These are phyloP conservation scores for Leccinum cinnamomeum DNA, from an alignment of 1,284 basidiomycete genomes.

Conservation along the genomic window DNA sequence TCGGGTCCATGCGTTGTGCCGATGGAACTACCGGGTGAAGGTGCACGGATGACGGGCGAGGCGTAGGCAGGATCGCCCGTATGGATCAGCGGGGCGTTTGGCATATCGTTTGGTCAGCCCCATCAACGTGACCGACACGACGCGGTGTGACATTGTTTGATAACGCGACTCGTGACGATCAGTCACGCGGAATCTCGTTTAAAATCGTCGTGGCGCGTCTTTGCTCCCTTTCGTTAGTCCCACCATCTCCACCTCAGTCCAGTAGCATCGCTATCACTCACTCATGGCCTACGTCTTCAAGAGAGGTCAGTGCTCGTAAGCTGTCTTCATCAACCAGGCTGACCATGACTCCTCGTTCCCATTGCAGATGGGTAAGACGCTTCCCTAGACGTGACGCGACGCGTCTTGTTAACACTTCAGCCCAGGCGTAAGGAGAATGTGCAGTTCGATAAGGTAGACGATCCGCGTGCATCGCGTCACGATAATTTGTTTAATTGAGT, in stretches of 20 bases:
- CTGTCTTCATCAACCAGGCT: slow-evolving; percentile 7
- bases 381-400: slow-evolving; percentile 35
- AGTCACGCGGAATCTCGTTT: slow-evolving; percentile 30
- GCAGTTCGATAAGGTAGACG: slow-evolving; percentile 79
- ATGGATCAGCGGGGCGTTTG: slow-evolving; percentile 34
- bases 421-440: slow-evolving; percentile 80
- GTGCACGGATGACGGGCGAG: slow-evolving; percentile 61
- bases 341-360: slow-evolving; percentile 14
- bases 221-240: slow-evolving; percentile 31
- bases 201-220: slow-evolving; percentile 35
- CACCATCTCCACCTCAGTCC: slow-evolving; percentile 30
- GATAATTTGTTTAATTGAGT: slow-evolving; percentile 17
- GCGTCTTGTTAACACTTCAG: slow-evolving; percentile 18
- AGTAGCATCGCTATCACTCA: slow-evolving; percentile 6
- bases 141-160: slow-evolving; percentile 37
- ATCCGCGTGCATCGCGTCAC: slow-evolving; percentile 3
- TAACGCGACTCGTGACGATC: slow-evolving; percentile 32
- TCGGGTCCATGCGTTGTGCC: slow-evolving; percentile 65
- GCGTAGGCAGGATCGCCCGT: slow-evolving; percentile 52
- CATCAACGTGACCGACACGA: slow-evolving; percentile 12
- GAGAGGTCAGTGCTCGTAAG: slow-evolving; percentile 52
- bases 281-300: slow-evolving; percentile 72
- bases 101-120: slow-evolving; percentile 20
- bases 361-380: slow-evolving; percentile 61
- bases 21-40: slow-evolving; percentile 71